These are phyloP conservation scores for Diaporthe capsici DNA, from an alignment of 2,329 filamentous ascomycete genomes.

Conservation along the genomic window DNA sequence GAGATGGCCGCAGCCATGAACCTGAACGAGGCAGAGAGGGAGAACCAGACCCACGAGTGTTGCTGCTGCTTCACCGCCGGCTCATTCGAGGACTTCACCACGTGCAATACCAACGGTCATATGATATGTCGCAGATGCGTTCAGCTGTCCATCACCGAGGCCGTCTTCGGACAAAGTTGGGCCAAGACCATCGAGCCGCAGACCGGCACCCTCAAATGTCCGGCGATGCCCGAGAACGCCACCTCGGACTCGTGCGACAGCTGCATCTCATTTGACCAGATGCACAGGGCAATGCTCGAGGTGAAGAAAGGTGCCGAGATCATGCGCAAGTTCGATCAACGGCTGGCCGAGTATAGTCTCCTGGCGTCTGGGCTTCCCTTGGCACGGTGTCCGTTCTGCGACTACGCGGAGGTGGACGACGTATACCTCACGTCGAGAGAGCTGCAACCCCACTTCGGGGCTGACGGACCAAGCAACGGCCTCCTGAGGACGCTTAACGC, in stretches of 20 bases:
- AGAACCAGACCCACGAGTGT: slow-evolving; percentile 75
- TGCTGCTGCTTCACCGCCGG: slow-evolving; percentile 82
- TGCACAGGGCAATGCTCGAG: slow-evolving; percentile 79
- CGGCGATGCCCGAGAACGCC: slow-evolving; percentile 73
- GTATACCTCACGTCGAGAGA: slow-evolving; percentile 73
- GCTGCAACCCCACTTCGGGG: slow-evolving; percentile 69
- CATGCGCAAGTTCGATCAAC: slow-evolving; percentile 81
- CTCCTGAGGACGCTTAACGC: slow-evolving; percentile 64
- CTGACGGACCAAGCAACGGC: slow-evolving; percentile 63
- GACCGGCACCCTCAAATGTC: slow-evolving; percentile 82
- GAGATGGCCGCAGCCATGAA: slow-evolving; percentile 68
- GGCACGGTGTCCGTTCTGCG: slow-evolving; percentile 89
- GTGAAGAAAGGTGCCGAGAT: slow-evolving; percentile 80
- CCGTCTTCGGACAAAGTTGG: slow-evolving; percentile 95
- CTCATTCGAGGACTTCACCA: slow-evolving; percentile 80
- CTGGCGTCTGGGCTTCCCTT: slow-evolving; percentile 81
- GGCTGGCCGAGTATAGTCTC: slow-evolving; percentile 82
- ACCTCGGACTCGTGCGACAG: slow-evolving; percentile 76
- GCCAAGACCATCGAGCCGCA: slow-evolving; percentile 81
- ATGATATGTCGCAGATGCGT: slow-evolving; percentile 88
- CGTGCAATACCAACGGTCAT: slow-evolving; percentile 78
- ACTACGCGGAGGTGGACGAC: slow-evolving; percentile 90
- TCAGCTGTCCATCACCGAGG: slow-evolving; percentile 84
- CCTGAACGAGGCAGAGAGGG: slow-evolving; percentile 70
- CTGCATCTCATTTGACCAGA: slow-evolving; percentile 77